Conservation (phyloP, 1,284 basidiomycete genomes). For the Cryptococcus floricola region DNA sequence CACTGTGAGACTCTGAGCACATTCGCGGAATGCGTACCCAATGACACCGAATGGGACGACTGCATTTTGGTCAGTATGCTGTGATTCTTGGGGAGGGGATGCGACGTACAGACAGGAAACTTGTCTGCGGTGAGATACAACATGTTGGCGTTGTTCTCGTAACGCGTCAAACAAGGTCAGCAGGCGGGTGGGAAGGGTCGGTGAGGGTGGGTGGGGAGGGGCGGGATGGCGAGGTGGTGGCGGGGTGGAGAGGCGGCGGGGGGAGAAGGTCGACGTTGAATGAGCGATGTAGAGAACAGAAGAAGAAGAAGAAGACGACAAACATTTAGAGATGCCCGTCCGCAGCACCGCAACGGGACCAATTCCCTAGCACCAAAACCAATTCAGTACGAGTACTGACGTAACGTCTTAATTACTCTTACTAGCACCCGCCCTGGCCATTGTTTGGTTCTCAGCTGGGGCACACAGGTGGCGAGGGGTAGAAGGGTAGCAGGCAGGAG, state of each 20-base stretch:
- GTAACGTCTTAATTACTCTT: too few relatives aligned
- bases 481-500: too few relatives aligned
- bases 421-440: too few relatives aligned
- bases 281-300: background rate
- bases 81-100: background rate
- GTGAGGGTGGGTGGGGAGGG: background rate
- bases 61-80: conserved; percentile 38
- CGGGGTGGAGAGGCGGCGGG: background rate
- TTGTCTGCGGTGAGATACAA: conserved; percentile 67
- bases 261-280: background rate
- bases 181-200: background rate
- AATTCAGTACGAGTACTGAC: too few relatives aligned
- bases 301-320: background rate
- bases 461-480: too few relatives aligned
- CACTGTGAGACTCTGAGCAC: background rate
- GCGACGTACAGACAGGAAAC: conserved; percentile 68
- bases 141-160: conserved; percentile 4
- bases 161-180: background rate
- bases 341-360: too few relatives aligned
- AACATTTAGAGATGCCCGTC: too few relatives aligned
- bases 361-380: too few relatives aligned
- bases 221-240: background rate
- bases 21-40: conserved; percentile 57
- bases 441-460: too few relatives aligned
- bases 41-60: conserved; percentile 88